Base-by-base conservation (phyloP, 1,284 basidiomycete genomes). In the Vanrija humicola region DNA sequence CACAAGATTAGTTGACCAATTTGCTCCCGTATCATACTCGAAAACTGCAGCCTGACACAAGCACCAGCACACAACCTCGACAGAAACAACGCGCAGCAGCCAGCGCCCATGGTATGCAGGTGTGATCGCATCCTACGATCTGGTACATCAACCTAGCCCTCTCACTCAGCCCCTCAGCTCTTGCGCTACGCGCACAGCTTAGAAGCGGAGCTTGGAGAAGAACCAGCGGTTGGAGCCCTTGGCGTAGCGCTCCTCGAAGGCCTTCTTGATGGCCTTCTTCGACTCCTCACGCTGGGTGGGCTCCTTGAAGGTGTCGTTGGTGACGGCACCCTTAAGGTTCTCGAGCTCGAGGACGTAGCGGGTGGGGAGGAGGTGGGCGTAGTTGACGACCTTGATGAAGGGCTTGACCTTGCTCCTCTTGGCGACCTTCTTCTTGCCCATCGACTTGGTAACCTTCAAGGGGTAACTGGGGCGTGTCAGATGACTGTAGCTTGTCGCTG, bases 331-430 rank as follows among this genome's bases (percentile, higher is more conserved):
- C 83, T 96, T 97, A 72, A 97, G 81, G 55, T 85, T 84, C 79
- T 97, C 93, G 70, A 97, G 82, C 78, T 97, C 93, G 70, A 97
- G 83, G 61, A 89, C 87, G 80, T 97, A 97, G 77, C 94, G 92
- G 65, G 93, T 97, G 53, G 93, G 93, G 86, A 96, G 94, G 62
- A 97, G 83, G 80, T 97, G 93, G 60, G 90, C 89, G 83, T 96
- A 96, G 86, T 97, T 97, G 79, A 96, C 79, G 62, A 94, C 92
- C 86, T 96, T 96, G 83, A 97, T 92, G 80, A 97, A 97, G 68
- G 93, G 93, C 85, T 97, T 97, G 78, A 97, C 87, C 81, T 92
- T 93, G 80, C 85, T 90, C 81, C 93, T 83, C 80, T 83, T 84
- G 68, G 87, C 84, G 63, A 96, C 79, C 79, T 89, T 91, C 84